Evolutionary conservation across 495 filamentous ascomycete genomes (phyloP).

Genomic region (Tirmania nivea): DNA sequence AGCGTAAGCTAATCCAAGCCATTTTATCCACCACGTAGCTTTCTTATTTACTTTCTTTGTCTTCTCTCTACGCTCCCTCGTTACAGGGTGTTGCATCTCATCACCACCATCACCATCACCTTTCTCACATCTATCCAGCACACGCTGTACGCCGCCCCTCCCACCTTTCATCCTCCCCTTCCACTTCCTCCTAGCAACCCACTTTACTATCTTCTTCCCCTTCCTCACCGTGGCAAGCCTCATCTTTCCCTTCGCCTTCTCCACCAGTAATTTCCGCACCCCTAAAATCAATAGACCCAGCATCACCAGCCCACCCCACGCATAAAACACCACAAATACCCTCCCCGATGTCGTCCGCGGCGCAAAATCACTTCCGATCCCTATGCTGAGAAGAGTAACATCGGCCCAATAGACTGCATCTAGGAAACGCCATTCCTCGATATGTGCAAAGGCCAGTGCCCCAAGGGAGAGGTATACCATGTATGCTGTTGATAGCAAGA

Average conservation of each 20-base stretch:
- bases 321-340: conserved; percentile 54
- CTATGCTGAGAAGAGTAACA: conserved; percentile 67
- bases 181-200: conserved; percentile 24
- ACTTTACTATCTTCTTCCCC: conserved; percentile 16
- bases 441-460: conserved; percentile 41
- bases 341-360: conserved; percentile 35
- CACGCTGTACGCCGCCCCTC: conserved; percentile 23
- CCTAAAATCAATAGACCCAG: conserved; percentile 71
- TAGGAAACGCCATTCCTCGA: conserved; percentile 61
- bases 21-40: conserved; percentile 40
- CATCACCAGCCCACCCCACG: conserved; percentile 58
- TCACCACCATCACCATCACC: conserved; percentile 36
- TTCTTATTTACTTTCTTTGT: conserved; percentile 62
- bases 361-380: conserved; percentile 42
- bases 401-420: conserved; percentile 70
- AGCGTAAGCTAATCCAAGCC: conserved; percentile 45
- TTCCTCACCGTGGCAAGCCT: conserved; percentile 48
- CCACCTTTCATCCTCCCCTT: conserved; percentile 31
- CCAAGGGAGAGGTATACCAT: conserved; percentile 13
- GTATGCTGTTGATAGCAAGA: too few relatives aligned
- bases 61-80: conserved; percentile 14
- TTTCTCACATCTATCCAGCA: conserved; percentile 21
- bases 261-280: conserved; percentile 57
- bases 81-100: too few relatives aligned
- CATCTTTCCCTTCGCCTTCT: conserved; percentile 50